A percentile compares a stretch with the other conserved stretches of the same genome.
These are phyloP conservation scores for Aspergillus olivimuriae DNA, from an alignment of 495 filamentous ascomycete genomes.

Conservation along the genomic window DNA sequence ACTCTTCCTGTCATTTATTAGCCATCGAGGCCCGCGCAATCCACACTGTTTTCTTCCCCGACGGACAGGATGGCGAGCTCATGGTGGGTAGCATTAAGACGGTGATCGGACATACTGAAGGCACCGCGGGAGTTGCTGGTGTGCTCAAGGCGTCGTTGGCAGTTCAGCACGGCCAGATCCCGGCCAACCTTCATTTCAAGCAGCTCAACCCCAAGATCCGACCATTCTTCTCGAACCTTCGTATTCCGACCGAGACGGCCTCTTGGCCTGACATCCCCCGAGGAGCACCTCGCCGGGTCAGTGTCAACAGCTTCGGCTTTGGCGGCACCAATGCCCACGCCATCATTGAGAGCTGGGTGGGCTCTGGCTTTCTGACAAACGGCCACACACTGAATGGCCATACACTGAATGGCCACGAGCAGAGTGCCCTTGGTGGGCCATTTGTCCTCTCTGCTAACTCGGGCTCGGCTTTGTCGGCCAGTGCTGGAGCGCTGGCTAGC, in stretches of 20 bases:
- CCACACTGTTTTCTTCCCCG: constrained; percentile 37
- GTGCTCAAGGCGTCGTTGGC: constrained; percentile 46
- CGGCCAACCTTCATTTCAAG: constrained; percentile 49
- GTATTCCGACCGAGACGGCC: constrained; percentile 30
- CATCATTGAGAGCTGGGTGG: constrained; percentile 37
- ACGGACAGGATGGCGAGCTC: constrained; percentile 21
- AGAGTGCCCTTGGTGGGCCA: too few species aligned
- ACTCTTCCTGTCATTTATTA: not conserved
- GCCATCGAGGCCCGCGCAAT: constrained; percentile 6
- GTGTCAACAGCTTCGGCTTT: constrained; percentile 49
- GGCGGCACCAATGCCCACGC: constrained; percentile 60
- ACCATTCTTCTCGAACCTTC: constrained; percentile 32
- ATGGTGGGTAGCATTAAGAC: constrained; percentile 46
- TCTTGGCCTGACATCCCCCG: constrained; percentile 14
- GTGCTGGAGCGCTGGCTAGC: not conserved
- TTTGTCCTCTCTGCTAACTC: not conserved
- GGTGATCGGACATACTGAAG: constrained; percentile 46
- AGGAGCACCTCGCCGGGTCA: constrained; percentile 20
- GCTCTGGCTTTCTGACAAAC: not conserved
- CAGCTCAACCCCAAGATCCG: constrained; percentile 38
- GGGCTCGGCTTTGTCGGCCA: not conserved
- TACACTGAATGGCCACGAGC: too few species aligned
- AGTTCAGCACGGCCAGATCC: constrained; percentile 40
- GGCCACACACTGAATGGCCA: not conserved
- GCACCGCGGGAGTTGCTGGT: constrained; percentile 49